Base-by-base conservation (phyloP, 139 green algal genomes). In the Closterium sp. region DNA sequence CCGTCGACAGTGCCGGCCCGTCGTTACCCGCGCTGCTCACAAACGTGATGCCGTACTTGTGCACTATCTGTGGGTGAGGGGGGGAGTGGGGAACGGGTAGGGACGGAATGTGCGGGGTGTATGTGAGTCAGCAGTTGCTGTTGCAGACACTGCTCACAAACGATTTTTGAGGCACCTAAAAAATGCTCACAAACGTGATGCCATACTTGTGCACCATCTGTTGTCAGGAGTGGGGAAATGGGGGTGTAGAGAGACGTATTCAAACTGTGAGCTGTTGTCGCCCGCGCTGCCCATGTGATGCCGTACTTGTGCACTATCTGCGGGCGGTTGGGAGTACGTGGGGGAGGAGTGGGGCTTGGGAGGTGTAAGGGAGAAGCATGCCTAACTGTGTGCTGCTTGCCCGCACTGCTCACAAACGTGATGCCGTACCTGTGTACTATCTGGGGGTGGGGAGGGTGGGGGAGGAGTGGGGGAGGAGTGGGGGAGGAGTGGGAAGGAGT, bases 41-140 rank as follows among this genome's bases (percentile, higher is more conserved):
- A 38, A 98, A 98, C 38, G 98, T 95, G 28, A 98, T 96, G 33
- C 94, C 94, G 69, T 98, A 96, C 92, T 98, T 97, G 94, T 97
- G 36, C 34, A 98, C 96, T 32, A 92, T 55, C 88, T 91, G 88
- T 66, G 38, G 9, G 4, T 9, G 38, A 10, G 3, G 38, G 38
- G 38, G 2, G 38, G 38, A 1, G 2, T 9, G 4, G 4, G 3
- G 38, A 16, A 10, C 9, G 38, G 38, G 3, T 66, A n/a, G n/a
- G n/a, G n/a, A n/a, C n/a, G n/a, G n/a, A n/a, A n/a, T n/a, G n/a
- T n/a, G n/a, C n/a, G n/a, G n/a, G n/a, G n/a, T n/a, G n/a, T n/a
- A n/a, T n/a, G n/a, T n/a, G n/a, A n/a, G n/a, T n/a, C n/a, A n/a
- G n/a, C n/a, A n/a, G n/a, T n/a, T n/a, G n/a, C n/a, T n/a, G n/a